Percentiles rank a stretch among this genome's conserved stretches.
Conservation (phyloP, 495 filamentous ascomycete genomes). For the Trichocladium antarcticum region DNA sequence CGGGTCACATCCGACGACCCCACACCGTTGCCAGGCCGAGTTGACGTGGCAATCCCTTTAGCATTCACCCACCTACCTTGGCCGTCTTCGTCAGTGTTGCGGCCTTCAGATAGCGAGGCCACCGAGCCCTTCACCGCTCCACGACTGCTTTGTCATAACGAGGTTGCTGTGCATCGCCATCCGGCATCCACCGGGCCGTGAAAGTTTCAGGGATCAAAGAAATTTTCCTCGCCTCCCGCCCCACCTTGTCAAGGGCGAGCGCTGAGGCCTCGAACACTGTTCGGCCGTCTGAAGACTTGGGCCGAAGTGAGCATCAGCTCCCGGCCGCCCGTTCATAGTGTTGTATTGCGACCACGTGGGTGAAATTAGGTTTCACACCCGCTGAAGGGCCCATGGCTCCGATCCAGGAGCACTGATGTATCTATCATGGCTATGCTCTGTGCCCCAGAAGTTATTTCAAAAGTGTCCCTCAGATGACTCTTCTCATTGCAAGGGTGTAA, state of each 20-base stretch:
- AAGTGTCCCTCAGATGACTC: too few species aligned
- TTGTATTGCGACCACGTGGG: too few species aligned
- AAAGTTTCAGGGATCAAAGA: constrained; percentile 10
- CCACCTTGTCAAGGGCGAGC: constrained; percentile 4
- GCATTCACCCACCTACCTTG: too few species aligned
- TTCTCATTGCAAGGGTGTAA: too few species aligned
- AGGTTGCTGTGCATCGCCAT: constrained; percentile 4
- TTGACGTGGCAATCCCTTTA: neutral
- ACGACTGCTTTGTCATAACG: neutral
- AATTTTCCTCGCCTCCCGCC: constrained; percentile 11
- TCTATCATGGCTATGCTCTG: too few species aligned
- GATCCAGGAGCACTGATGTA: too few species aligned
- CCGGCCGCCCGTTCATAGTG: too few species aligned
- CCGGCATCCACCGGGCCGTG: constrained; percentile 4
- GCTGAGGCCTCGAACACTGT: constrained; percentile 1
- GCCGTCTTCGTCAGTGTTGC: neutral
- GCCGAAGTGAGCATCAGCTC: neutral
- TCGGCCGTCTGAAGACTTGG: neutral
- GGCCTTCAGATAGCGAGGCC: neutral
- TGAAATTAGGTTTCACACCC: too few species aligned
- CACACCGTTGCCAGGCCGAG: neutral
- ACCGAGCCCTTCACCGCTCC: constrained; percentile 6
- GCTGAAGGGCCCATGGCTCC: too few species aligned
- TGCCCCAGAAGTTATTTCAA: too few species aligned
- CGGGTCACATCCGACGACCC: neutral